Evolutionary conservation across 768 basidiomycete species (phyloP).

Genomic region (Boletales sp.): DNA sequence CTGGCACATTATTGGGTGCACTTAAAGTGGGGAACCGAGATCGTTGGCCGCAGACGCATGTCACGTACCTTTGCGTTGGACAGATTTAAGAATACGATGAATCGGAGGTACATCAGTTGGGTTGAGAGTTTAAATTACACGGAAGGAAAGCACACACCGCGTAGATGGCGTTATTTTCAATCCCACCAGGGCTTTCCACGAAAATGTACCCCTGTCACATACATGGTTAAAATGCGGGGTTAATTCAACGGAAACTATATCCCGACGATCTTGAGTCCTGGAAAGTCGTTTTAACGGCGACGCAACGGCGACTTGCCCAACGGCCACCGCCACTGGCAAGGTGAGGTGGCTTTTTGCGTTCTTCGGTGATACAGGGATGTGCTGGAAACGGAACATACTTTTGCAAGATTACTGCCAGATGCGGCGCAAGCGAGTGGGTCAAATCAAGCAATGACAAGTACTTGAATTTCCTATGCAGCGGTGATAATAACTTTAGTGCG

Average conservation of each 20-base stretch:
- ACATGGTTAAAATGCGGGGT: background rate
- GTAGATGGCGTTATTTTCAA: background rate
- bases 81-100: conserved; percentile 2
- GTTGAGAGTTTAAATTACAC: too few species aligned
- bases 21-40: background rate
- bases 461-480: too few species aligned
- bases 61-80: background rate
- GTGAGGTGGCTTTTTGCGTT: background rate
- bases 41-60: background rate
- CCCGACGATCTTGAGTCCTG: too few species aligned
- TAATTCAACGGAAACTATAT: too few species aligned
- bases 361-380: too few species aligned
- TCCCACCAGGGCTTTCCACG: conserved; percentile 1
- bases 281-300: background rate
- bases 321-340: background rate
- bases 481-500: too few species aligned
- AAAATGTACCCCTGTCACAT: conserved; percentile 2
- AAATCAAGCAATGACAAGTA: too few species aligned
- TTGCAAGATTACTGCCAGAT: too few species aligned
- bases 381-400: too few species aligned
- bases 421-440: too few species aligned
- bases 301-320: background rate
- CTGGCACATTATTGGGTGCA: background rate
- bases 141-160: too few species aligned
- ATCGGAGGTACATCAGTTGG: conserved; percentile 9